These are phyloP conservation scores for Saccharomycopsis hybrid DNA, from an alignment of 1,139 yeast species.

Conservation along the genomic window DNA sequence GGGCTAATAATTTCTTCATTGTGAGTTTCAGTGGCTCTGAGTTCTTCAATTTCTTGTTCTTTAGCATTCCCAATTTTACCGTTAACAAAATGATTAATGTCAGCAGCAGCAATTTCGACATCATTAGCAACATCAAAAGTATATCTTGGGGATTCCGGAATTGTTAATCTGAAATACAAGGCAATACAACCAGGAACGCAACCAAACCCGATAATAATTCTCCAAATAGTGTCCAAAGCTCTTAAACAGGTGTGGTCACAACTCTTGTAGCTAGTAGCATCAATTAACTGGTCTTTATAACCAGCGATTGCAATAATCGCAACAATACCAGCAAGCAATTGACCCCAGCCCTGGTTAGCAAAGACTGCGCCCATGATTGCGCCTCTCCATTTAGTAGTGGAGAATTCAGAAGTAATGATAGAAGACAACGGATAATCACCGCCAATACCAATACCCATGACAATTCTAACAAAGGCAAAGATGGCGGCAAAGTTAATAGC, in stretches of 20 bases:
- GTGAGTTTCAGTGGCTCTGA: conserved; percentile 34
- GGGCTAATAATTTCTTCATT: conserved; percentile 28
- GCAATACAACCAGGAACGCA: conserved; percentile 83
- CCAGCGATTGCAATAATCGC: conserved; percentile 68
- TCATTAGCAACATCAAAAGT: conserved; percentile 64
- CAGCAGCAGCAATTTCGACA: conserved; percentile 60
- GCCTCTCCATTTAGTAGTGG: conserved; percentile 94
- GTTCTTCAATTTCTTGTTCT: conserved; percentile 35
- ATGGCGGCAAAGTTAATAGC: conserved; percentile 69
- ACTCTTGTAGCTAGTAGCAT: conserved; percentile 44
- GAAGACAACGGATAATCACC: conserved; percentile 99
- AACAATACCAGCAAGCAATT: conserved; percentile 74
- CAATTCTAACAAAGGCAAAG: conserved; percentile 67
- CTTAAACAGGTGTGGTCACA: conserved; percentile 61
- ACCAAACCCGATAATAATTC: conserved; percentile 81
- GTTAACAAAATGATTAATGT: conserved; percentile 40
- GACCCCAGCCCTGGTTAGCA: conserved; percentile 93
- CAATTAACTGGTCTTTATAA: conserved; percentile 52
- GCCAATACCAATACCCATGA: conserved; percentile 97
- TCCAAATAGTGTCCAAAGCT: conserved; percentile 93
- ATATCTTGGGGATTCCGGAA: conserved; percentile 91
- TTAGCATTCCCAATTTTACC: conserved; percentile 43
- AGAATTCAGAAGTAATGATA: conserved; percentile 79
- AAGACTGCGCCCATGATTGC: conserved; percentile 92
- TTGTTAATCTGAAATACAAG: conserved; percentile 82